Evolutionary conservation across 2,329 filamentous ascomycete species (phyloP).

Genomic region (Penicillium sp.): DNA sequence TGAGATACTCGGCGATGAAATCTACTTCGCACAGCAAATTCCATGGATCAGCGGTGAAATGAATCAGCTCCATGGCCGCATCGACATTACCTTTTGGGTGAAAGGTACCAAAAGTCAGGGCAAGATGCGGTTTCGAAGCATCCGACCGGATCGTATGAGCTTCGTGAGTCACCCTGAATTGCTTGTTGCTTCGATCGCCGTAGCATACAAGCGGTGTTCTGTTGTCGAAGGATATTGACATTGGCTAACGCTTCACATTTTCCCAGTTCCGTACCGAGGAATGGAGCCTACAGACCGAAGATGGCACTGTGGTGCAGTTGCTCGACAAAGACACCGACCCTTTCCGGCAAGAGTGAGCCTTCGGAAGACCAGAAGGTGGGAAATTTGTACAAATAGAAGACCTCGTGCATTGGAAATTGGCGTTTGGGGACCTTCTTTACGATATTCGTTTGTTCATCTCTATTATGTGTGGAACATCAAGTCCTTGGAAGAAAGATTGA

Average conservation of each 20-base stretch:
- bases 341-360: slow-evolving; percentile 53
- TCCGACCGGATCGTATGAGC: slow-evolving; percentile 63
- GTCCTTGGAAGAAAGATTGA: neutral
- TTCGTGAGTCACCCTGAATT: slow-evolving; percentile 45
- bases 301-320: slow-evolving; percentile 69
- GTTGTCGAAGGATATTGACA: neutral
- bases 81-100: slow-evolving; percentile 83
- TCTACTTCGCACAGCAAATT: slow-evolving; percentile 75
- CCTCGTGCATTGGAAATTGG: slow-evolving; percentile 23
- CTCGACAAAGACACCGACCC: slow-evolving; percentile 68
- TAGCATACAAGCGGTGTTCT: neutral
- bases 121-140: slow-evolving; percentile 76
- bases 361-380: slow-evolving; percentile 21
- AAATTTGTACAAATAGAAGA: slow-evolving; percentile 30
- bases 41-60: slow-evolving; percentile 84
- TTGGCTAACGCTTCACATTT: neutral
- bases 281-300: slow-evolving; percentile 76
- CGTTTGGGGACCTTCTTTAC: slow-evolving; percentile 19
- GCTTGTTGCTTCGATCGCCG: neutral
- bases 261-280: slow-evolving; percentile 77
- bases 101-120: slow-evolving; percentile 71
- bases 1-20: slow-evolving; percentile 77
- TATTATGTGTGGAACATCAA: slow-evolving; percentile 5
- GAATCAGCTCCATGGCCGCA: slow-evolving; percentile 88
- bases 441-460: neutral